Conservation (phyloP, 2,329 filamentous ascomycete species). For the Sclerotinia glacialis region DNA sequence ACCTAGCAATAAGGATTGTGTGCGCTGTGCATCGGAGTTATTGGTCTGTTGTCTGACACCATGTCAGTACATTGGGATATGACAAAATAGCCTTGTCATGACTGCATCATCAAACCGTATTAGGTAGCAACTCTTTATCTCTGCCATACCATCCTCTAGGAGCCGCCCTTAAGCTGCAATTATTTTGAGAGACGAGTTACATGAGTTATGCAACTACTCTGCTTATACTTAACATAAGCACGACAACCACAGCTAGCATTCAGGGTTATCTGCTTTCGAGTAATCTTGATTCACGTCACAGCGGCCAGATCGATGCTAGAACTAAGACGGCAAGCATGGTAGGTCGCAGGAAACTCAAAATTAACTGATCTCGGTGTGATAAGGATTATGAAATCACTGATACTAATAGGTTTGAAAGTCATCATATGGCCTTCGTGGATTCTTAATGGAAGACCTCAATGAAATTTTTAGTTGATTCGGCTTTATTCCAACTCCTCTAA, state of each 20-base stretch:
- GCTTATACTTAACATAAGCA: slow-evolving; percentile 1
- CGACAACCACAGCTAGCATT: neutral
- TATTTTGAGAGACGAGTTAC: neutral
- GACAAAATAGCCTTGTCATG: neutral
- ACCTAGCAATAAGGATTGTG: neutral
- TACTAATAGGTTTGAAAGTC: neutral
- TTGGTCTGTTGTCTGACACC: neutral
- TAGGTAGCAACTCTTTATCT: neutral
- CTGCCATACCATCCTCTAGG: neutral
- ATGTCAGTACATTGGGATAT: neutral
- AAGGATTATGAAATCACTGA: neutral
- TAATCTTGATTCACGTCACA: slow-evolving; percentile 1
- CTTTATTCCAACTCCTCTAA: neutral
- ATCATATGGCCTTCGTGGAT: neutral
- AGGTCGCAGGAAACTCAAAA: neutral
- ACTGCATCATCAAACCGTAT: neutral
- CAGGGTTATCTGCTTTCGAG: neutral
- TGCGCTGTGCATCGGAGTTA: neutral
- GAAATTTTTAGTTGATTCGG: neutral
- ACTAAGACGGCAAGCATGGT: neutral
- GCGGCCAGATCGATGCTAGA: neutral
- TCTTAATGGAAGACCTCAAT: neutral
- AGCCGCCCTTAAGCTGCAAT: neutral
- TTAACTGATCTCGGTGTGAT: neutral
- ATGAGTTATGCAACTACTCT: neutral